Base-by-base conservation (phyloP, 2,329 filamentous ascomycete genomes). In the Cytospora piceicola region DNA sequence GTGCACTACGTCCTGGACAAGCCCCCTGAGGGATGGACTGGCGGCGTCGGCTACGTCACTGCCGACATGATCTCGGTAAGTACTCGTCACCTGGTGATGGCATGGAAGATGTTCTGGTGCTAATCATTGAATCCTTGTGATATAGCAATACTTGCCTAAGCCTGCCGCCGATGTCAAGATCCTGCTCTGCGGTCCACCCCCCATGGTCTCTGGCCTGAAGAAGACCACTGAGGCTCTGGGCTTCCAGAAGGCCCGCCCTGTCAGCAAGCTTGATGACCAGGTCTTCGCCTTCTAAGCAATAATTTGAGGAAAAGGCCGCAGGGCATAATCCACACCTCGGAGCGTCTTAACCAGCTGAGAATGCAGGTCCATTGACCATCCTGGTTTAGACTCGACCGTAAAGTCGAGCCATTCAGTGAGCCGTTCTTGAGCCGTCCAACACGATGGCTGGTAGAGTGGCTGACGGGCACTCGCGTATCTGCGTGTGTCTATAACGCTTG, bases 211-310 rank as follows among this genome's bases (percentile, higher is more conserved):
- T 74, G 94, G 93, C 60, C 90, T 98, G 83, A 99, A 99, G 91
- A 98, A 98, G 86, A 87, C 93, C 8, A 90, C 94, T 59, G 93
- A 96, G 80, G 85, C 87, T 69, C 85, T 98, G 24, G 95, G 95
- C 66, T 99, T 90, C 83, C 86, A 92, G 75, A 98, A 98, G 85
- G 92, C 95, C 52, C 88, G 89, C 68, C 93, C 94, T 54, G 94
- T 98, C 73, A 97, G 94, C 88, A 98, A 98, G 87, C 88, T 98
- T 62, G 91, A 94, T 77, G 95, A 99, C 78, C 95, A 98, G 80
- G 92, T 99, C 72, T 99, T 99, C 82, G 93, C 92, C 75, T 99
- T 99, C 93, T 91, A 80, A 73, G 58, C 39, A 12, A 24, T 49
- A 3, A 24, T n/a, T 12, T 14, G 8, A 49, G 46, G 4, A 49